phyloP scores from a whole-genome alignment of 2,329 filamentous ascomycete species.

The Plectosphaerella plurivora region DNA sequence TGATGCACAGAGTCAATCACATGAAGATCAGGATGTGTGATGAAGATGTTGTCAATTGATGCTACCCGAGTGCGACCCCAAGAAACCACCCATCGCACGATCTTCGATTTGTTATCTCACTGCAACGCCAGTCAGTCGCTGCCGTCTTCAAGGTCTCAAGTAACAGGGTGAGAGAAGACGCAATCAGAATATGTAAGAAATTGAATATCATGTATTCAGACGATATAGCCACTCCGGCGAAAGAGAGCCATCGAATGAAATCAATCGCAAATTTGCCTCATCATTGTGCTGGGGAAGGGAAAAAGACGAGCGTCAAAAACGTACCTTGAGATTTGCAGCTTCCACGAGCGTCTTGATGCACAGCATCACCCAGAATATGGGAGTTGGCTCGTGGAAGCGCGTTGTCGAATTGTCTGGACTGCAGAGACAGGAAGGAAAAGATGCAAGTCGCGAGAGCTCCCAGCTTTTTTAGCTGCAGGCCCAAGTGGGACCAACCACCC shows the following conservation, averaged over 20 bases:
- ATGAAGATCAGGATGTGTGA: too few relatives aligned
- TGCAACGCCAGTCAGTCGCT: not conserved
- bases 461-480: not conserved
- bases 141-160: not conserved
- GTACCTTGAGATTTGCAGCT: slow-evolving; percentile 12
- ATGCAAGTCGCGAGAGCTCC: not conserved
- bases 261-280: slow-evolving; percentile 99
- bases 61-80: too few relatives aligned
- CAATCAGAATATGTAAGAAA: slow-evolving; percentile 98
- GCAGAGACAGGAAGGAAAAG: not conserved
- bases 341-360: not conserved
- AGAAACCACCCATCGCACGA: too few relatives aligned
- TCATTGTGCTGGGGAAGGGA: slow-evolving; percentile 49
- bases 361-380: not conserved
- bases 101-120: too few relatives aligned
- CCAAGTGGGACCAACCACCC: not conserved
- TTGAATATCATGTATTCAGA: slow-evolving; percentile 76
- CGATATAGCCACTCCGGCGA: slow-evolving; percentile 85
- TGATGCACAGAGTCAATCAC: too few relatives aligned
- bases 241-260: slow-evolving; percentile 74
- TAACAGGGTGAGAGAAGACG: slow-evolving; percentile 12
- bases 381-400: slow-evolving; percentile 1
- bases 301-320: slow-evolving; percentile 7
- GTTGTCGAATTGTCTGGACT: not conserved
- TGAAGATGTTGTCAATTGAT: too few relatives aligned